A percentile compares a stretch with the other conserved stretches of the same genome.
Evolutionary conservation across 495 filamentous ascomycete species (phyloP).

Genomic region (Hypoxylon trugodes): DNA sequence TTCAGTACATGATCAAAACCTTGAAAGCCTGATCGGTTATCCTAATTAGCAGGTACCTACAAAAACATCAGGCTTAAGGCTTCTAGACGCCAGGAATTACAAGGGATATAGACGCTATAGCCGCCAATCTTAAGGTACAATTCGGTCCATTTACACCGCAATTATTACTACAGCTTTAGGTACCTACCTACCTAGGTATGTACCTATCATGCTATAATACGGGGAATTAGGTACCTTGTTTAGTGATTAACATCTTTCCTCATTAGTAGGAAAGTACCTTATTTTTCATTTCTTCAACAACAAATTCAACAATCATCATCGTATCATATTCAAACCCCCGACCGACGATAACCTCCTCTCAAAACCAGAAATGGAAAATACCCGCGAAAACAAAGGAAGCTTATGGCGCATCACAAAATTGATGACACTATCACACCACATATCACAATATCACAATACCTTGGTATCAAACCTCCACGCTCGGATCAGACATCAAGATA

Average conservation of each 20-base stretch:
- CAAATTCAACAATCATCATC: no score
- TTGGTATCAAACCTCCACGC: conserved; percentile 12
- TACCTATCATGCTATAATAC: no score
- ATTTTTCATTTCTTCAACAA: not conserved
- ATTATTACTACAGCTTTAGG: conserved; percentile 7
- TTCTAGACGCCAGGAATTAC: conserved; percentile 6
- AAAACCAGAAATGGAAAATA: conserved; percentile 11
- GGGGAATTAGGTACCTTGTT: no score
- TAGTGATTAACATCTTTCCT: not conserved
- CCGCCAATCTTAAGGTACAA: conserved; percentile 17
- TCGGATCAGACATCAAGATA: conserved; percentile 32
- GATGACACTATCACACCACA: conserved; percentile 31
- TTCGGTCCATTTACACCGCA: conserved; percentile 24
- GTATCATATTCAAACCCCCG: no score
- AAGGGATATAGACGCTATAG: conserved; percentile 26
- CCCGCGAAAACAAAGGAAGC: conserved; percentile 22
- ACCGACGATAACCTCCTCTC: no score
- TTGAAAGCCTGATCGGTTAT: conserved; percentile 7
- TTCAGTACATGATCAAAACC: conserved; percentile 1
- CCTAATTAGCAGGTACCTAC: no score
- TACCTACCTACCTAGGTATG: not conserved
- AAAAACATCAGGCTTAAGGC: no score
- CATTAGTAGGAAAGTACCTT: conserved; percentile 7
- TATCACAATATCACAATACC: no score
- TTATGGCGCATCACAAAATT: conserved; percentile 25